phyloP scores from a whole-genome alignment of 306 rosid species.

The Elaeagnus macrophylla region DNA sequence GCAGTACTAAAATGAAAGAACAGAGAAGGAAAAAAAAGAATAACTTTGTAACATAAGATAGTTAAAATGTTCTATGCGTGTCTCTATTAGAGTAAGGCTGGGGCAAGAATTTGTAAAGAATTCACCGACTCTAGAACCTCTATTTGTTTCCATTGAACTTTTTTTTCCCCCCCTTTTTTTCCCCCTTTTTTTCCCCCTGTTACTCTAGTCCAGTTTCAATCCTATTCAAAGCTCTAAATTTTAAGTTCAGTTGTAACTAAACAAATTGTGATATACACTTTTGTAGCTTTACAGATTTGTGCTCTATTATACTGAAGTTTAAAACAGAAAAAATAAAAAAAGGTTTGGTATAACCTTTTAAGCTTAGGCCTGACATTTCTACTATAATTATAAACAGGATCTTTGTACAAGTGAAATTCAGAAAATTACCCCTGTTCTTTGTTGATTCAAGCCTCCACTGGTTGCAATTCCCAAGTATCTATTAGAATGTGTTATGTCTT shows the following conservation, averaged over 20 bases:
- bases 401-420: background rate
- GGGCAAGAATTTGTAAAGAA: background rate
- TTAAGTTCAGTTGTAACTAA: no score
- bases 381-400: no score
- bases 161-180: background rate
- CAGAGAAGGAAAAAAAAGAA: conserved; percentile 4
- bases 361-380: no score
- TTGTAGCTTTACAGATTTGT: no score
- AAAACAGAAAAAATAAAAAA: no score
- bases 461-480: conserved; percentile 85
- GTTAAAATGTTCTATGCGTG: background rate
- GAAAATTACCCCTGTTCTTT: conserved; percentile 84
- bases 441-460: conserved; percentile 98
- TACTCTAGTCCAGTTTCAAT: no score
- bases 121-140: background rate
- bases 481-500: conserved; percentile 38
- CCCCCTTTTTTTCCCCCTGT: background rate
- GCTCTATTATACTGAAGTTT: background rate
- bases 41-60: background rate
- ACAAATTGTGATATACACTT: no score
- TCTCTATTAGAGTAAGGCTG: background rate
- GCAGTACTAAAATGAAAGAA: background rate
- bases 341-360: no score
- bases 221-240: no score
- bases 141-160: background rate